A percentile compares a stretch with the other conserved stretches of the same genome.
Conservation (phyloP, 768 basidiomycete species). For the Cubamyces sp. region DNA sequence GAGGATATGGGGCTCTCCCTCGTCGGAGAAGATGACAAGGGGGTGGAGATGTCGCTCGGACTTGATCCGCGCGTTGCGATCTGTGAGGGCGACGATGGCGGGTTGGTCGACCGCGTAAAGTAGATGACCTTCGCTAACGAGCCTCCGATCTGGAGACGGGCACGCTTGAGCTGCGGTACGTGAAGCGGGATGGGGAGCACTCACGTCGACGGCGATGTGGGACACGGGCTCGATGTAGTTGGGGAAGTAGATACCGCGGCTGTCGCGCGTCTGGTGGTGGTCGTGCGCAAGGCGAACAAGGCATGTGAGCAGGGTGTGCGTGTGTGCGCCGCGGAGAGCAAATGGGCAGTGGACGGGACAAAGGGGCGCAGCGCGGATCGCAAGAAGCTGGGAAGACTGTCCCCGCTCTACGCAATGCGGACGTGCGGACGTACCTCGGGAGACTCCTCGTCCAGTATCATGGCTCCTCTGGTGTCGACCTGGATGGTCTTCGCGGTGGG, state of each 20-base stretch:
- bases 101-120: conserved; percentile 92
- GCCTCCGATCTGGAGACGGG: conserved; percentile 80
- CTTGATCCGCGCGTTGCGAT: conserved; percentile 62
- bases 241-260: conserved; percentile 95
- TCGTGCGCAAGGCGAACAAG: conserved; percentile 11
- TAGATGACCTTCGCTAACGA: conserved; percentile 98
- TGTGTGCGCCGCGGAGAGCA: conserved; percentile 2
- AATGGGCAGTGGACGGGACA: background rate
- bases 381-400: conserved; percentile 15
- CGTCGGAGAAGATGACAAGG: conserved; percentile 36
- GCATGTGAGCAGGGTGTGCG: conserved; percentile 14
- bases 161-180: conserved; percentile 23
- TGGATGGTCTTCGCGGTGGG: conserved; percentile 88
- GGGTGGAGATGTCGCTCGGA: conserved; percentile 47
- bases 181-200: conserved; percentile 39
- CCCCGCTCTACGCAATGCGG: conserved; percentile 6
- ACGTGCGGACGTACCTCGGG: conserved; percentile 68
- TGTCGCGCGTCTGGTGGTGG: conserved; percentile 76
- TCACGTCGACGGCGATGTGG: conserved; percentile 95
- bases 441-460: conserved; percentile 93
- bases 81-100: conserved; percentile 76
- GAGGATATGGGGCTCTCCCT: conserved; percentile 34
- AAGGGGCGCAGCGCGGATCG: conserved; percentile 12
- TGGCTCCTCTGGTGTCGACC: conserved; percentile 92
- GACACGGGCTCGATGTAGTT: conserved; percentile 98